Conservation (phyloP, 176 grass and related monocot species). For the Miscanthus lutarioriparius region DNA sequence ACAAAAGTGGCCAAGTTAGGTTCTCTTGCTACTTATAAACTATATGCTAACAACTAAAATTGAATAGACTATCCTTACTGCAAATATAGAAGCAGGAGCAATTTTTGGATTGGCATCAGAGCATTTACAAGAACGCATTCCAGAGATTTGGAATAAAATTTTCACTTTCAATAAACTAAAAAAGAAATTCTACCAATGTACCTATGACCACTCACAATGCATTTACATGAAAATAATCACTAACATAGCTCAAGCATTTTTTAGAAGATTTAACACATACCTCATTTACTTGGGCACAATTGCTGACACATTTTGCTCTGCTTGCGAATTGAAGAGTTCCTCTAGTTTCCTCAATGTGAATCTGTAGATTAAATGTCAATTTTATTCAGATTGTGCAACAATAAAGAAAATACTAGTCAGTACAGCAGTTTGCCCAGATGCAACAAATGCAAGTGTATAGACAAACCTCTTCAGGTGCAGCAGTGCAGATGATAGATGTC, state of each 20-base stretch:
- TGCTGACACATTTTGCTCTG: constrained; percentile 93
- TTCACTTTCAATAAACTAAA: neutral
- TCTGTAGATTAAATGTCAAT: constrained; percentile 32
- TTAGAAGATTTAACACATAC: constrained; percentile 36
- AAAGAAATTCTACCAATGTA: neutral
- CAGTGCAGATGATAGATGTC: constrained; percentile 92
- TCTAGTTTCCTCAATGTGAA: constrained; percentile 87
- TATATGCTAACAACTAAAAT: neutral
- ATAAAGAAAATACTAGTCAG: neutral
- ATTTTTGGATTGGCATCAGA: neutral
- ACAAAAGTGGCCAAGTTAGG: constrained; percentile 25
- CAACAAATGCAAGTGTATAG: constrained; percentile 15
- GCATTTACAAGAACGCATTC: neutral
- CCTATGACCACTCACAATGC: neutral
- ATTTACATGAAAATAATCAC: neutral
- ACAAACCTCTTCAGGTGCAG: constrained; percentile 90
- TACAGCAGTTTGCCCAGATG: neutral
- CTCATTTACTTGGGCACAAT: constrained; percentile 98
- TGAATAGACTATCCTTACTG: neutral
- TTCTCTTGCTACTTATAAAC: neutral
- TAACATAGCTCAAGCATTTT: neutral
- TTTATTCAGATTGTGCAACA: neutral
- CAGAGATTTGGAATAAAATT: neutral
- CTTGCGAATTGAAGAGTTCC: constrained; percentile 97
- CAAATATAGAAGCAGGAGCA: constrained; percentile 2